Conservation (phyloP, 192 early-diverging fungal genomes). For the Backusella macrospora region DNA sequence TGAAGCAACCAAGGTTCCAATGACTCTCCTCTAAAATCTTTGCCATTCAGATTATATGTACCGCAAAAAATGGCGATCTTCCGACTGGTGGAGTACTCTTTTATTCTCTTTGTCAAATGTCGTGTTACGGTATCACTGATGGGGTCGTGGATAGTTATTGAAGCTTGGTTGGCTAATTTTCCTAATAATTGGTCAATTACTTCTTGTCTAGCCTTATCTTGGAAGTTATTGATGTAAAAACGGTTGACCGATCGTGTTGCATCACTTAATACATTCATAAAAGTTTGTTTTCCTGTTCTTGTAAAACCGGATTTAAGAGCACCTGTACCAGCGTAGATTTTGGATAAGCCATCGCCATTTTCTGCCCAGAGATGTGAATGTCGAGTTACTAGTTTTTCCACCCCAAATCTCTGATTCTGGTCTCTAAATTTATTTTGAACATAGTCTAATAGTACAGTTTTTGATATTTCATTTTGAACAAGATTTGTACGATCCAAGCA, state of each 20-base stretch:
- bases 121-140: conserved; percentile 49
- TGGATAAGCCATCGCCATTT: conserved; percentile 92
- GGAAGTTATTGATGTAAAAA: conserved; percentile 94
- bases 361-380: conserved; percentile 76
- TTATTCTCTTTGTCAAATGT: conserved; percentile 40
- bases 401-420: conserved; percentile 24
- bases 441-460: conserved; percentile 48
- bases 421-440: conserved; percentile 40
- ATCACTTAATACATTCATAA: conserved; percentile 85
- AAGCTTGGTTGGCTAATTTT: conserved; percentile 49
- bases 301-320: conserved; percentile 92
- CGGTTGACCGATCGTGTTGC: conserved; percentile 92
- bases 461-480: conserved; percentile 80
- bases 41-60: conserved; percentile 94
- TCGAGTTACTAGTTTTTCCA: conserved; percentile 39
- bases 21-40: conserved; percentile 61
- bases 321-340: conserved; percentile 95
- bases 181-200: conserved; percentile 86
- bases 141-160: conserved; percentile 55
- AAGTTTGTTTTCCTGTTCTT: conserved; percentile 84
- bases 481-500: conserved; percentile 90
- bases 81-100: conserved; percentile 63
- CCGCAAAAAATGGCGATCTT: conserved; percentile 76
- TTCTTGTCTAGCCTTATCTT: conserved; percentile 93
- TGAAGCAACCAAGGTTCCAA: conserved; percentile 68